phyloP scores from a whole-genome alignment of 805 yeast genomes.

The Candida xyloterini region DNA sequence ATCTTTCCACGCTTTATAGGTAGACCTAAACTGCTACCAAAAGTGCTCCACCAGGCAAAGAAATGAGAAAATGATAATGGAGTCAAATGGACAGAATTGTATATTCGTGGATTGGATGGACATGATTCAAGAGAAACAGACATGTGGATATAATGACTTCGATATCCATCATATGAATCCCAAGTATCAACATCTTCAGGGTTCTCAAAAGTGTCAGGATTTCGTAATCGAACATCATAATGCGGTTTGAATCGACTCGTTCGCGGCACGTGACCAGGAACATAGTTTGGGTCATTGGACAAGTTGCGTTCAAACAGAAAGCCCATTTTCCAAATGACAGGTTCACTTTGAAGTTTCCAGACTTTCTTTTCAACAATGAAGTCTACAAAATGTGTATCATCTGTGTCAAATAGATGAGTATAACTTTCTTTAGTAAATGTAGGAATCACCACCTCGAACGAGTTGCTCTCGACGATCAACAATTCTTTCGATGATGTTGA shows the following conservation, averaged over 20 bases:
- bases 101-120: slow-evolving; percentile 32
- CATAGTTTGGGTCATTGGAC: slow-evolving; percentile 31
- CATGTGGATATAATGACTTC: slow-evolving; percentile 80
- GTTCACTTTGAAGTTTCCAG: slow-evolving; percentile 59
- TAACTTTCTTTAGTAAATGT: slow-evolving; percentile 38
- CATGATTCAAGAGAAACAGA: slow-evolving; percentile 53
- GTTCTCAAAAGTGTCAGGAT: slow-evolving; percentile 46
- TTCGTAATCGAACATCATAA: slow-evolving; percentile 51
- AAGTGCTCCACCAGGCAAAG: slow-evolving; percentile 81
- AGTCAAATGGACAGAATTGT: slow-evolving; percentile 74
- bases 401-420: slow-evolving; percentile 15
- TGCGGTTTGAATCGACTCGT: slow-evolving; percentile 54
- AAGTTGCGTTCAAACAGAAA: slow-evolving; percentile 65
- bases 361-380: slow-evolving; percentile 46
- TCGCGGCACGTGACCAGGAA: slow-evolving; percentile 37
- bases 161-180: slow-evolving; percentile 77
- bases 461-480: slow-evolving; percentile 50
- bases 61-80: slow-evolving; percentile 69
- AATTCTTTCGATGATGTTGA: slow-evolving; percentile 47
- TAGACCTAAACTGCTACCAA: slow-evolving; percentile 72
- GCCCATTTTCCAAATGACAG: slow-evolving; percentile 77
- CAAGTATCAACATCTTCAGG: slow-evolving; percentile 44
- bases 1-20: slow-evolving; percentile 76
- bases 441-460: slow-evolving; percentile 58
- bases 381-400: slow-evolving; percentile 30